These are phyloP conservation scores for Colletotrichum abscissum DNA, from an alignment of 2,329 filamentous ascomycete genomes.

Conservation along the genomic window DNA sequence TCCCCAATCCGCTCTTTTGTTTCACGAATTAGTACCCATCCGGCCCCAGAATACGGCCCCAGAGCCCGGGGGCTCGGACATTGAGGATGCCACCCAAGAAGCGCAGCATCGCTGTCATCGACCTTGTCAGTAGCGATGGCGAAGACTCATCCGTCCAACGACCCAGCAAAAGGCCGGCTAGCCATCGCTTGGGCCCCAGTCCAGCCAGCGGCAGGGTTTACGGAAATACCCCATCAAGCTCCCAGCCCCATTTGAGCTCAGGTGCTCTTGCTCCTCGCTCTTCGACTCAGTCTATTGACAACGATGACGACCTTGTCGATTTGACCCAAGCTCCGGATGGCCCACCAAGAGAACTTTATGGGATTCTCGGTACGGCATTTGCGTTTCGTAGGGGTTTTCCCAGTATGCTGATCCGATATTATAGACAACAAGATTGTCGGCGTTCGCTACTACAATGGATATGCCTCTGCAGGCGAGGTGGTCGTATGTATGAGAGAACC, in stretches of 20 bases:
- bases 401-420: background rate
- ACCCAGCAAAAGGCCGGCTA: slow-evolving; percentile 22
- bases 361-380: slow-evolving; percentile 51
- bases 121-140: slow-evolving; percentile 53
- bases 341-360: slow-evolving; percentile 58
- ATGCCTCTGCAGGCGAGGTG: slow-evolving; percentile 71
- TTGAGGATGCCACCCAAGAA: slow-evolving; percentile 43
- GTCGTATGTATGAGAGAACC: slow-evolving; percentile 75
- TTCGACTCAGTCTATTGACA: slow-evolving; percentile 36
- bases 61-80: background rate
- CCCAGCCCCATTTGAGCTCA: background rate
- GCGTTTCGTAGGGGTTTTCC: background rate
- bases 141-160: background rate
- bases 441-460: slow-evolving; percentile 70
- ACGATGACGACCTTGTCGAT: slow-evolving; percentile 53
- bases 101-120: slow-evolving; percentile 50
- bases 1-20: slow-evolving; percentile 5
- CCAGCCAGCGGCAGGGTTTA: slow-evolving; percentile 36
- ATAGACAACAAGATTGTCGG: slow-evolving; percentile 62
- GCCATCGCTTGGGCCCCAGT: background rate
- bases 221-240: slow-evolving; percentile 14
- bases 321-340: slow-evolving; percentile 57
- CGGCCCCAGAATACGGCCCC: background rate
- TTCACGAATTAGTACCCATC: slow-evolving; percentile 11
- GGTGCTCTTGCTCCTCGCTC: slow-evolving; percentile 5